phyloP scores from a whole-genome alignment of 805 yeast species.

The Ogataea haglerorum region DNA sequence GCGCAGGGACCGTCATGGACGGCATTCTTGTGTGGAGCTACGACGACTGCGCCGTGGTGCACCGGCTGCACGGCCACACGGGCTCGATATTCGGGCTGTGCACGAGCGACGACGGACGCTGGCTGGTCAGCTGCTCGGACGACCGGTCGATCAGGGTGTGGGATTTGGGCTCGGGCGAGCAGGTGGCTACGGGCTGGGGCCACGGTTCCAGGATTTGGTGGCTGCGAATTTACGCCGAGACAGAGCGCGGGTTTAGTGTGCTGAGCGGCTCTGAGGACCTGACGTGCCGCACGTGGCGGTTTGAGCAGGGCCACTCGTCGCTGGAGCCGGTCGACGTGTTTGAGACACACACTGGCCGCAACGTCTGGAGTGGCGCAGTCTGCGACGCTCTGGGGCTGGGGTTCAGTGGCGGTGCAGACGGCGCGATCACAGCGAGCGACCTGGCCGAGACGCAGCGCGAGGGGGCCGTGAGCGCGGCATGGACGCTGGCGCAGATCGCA shows the following conservation, averaged over 20 bases:
- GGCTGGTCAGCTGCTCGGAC: slow-evolving; percentile 82
- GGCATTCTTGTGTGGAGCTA: slow-evolving; percentile 82
- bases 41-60: slow-evolving; percentile 38
- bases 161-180: slow-evolving; percentile 53
- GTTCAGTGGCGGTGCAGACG: slow-evolving; percentile 94
- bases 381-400: slow-evolving; percentile 44
- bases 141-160: slow-evolving; percentile 85
- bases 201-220: slow-evolving; percentile 95
- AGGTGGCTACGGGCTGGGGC: slow-evolving; percentile 88
- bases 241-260: slow-evolving; percentile 30
- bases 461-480: slow-evolving; percentile 28
- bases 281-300: slow-evolving; percentile 75
- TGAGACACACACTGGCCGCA: slow-evolving; percentile 80
- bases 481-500: slow-evolving; percentile 35
- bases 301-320: slow-evolving; percentile 28
- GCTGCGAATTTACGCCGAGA: slow-evolving; percentile 49
- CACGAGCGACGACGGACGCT: slow-evolving; percentile 51
- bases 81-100: slow-evolving; percentile 88
- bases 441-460: slow-evolving; percentile 34
- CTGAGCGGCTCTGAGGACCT: slow-evolving; percentile 85
- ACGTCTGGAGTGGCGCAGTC: slow-evolving; percentile 77
- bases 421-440: slow-evolving; percentile 66
- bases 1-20: slow-evolving; percentile 92
- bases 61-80: slow-evolving; percentile 70
- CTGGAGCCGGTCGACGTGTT: slow-evolving; percentile 45